Base-by-base conservation (phyloP, 1,139 yeast species). In the Saccharomyces pastorianus region DNA sequence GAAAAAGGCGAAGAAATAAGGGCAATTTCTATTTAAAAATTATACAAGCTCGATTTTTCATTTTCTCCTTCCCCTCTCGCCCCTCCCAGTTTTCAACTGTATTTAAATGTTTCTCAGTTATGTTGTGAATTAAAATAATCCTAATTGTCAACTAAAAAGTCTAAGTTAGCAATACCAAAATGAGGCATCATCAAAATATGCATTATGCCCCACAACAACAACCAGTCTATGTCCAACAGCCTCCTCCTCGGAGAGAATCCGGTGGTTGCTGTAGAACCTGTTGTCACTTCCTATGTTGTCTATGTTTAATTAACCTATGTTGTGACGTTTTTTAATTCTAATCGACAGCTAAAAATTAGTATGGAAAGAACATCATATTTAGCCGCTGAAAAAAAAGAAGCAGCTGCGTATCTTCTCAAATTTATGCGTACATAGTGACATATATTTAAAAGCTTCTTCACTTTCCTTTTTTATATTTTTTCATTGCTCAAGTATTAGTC, bases 201-300 rank as follows among this genome's bases (percentile, higher is more conserved):
- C 23, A 47, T 5, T 28, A 31, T 14, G 34, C 31, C 14, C 49
- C 31, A 14, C 49, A 26, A 14, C 38, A 41, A 9, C 58, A 56
- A 44, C 58, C 58, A 8, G 51, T 56, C 8, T 56, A 56, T 48
- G 34, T 56, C n/a, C 58, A 56, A 31, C 58, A 56, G 42, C 57
- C 56, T 11, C 55, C 54, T 13, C 55, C 53, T 28, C 27, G 44
- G 9, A 29, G 46, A 17, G 52, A 46, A 20, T 46, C 38, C 9
- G 49, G 38, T 7, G 49, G 49, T n/a, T 47, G 49, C 32, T 47
- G 34, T 7, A 53, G 27, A 13, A 54, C 57, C 8, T 56, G 58
- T 28, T 56, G 57, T 38, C 54, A 56, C 31, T 49, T 41, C 4
- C 32, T 56, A 25, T 27, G 53, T 26, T 56, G 58, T 46, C 53